Evolutionary conservation across 805 yeast species (phyloP).

Genomic region (Ogataea ganodermae): DNA sequence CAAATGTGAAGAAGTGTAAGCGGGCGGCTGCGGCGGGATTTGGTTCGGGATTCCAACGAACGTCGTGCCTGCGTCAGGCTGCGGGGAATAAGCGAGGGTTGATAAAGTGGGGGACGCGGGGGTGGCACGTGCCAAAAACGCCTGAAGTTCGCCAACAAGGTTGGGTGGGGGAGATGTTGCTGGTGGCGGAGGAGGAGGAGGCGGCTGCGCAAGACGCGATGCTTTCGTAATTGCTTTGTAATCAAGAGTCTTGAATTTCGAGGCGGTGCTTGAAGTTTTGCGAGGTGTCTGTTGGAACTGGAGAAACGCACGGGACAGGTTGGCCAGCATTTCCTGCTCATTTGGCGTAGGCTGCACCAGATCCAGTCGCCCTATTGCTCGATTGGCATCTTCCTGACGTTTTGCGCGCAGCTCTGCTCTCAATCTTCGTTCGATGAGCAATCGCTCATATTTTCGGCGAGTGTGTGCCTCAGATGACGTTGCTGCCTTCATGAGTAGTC

Average conservation of each 20-base stretch:
- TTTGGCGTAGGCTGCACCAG: conserved; percentile 12
- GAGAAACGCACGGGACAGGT: conserved; percentile 13
- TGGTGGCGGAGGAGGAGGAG: background rate
- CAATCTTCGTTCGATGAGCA: conserved; percentile 25
- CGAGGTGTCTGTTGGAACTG: conserved; percentile 9
- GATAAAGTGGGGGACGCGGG: background rate
- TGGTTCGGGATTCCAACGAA: conserved; percentile 1
- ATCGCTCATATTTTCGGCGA: conserved; percentile 23
- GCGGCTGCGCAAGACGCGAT: background rate
- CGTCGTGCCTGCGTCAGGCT: background rate
- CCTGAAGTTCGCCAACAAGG: conserved; percentile 4
- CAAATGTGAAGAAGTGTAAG: conserved; percentile 3
- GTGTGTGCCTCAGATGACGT: conserved; percentile 21
- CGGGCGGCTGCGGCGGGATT: background rate
- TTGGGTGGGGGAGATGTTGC: background rate
- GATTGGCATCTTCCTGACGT: conserved; percentile 11
- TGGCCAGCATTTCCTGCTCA: conserved; percentile 16
- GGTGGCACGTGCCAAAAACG: background rate
- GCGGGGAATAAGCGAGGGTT: background rate
- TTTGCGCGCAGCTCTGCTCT: conserved; percentile 17
- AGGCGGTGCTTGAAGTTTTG: background rate
- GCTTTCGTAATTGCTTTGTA: conserved; percentile 11
- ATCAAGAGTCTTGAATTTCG: conserved; percentile 13
- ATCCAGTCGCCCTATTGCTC: conserved; percentile 18
- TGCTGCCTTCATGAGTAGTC: conserved; percentile 25